Evolutionary conservation across 495 filamentous ascomycete species (phyloP).

Genomic region (Xylona heveae): DNA sequence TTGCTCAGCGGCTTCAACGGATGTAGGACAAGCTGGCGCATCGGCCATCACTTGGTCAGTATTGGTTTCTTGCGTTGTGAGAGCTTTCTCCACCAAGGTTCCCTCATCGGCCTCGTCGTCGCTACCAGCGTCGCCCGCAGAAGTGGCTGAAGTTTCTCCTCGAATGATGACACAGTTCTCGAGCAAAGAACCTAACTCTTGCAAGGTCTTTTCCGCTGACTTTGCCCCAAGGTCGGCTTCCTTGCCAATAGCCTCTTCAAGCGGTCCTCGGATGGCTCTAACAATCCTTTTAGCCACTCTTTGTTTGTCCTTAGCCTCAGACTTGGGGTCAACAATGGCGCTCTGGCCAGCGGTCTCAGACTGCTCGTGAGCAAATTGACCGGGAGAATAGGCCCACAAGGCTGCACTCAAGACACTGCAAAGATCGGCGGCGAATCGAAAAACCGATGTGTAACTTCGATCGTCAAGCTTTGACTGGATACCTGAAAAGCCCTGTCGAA

Average conservation of each 20-base stretch:
- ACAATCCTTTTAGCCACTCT: constrained; percentile 67
- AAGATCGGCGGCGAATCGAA: constrained; percentile 54
- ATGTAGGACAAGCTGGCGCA: constrained; percentile 5
- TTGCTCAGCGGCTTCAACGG: constrained; percentile 5
- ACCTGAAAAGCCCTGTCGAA: constrained; percentile 37
- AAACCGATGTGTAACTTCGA: constrained; percentile 52
- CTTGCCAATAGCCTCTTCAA: constrained; percentile 56
- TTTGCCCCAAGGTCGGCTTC: constrained; percentile 58
- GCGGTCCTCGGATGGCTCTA: constrained; percentile 49
- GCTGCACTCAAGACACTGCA: constrained; percentile 44
- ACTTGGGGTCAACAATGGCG: constrained; percentile 22
- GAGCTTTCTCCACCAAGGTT: background rate
- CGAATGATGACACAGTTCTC: constrained; percentile 24
- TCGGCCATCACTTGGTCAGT: no score
- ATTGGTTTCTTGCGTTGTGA: no score
- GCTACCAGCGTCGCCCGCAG: constrained; percentile 12
- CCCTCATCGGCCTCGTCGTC: no score
- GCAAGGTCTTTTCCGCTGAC: constrained; percentile 43
- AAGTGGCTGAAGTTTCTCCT: constrained; percentile 14
- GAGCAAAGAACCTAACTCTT: constrained; percentile 52
- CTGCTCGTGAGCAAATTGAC: constrained; percentile 21
- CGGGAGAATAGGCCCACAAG: constrained; percentile 33
- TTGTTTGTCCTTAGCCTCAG: constrained; percentile 42
- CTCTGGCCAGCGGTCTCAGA: background rate
- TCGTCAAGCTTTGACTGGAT: constrained; percentile 44